Conservation (phyloP, 306 rosid genomes). For the Sicyos baderoa region DNA sequence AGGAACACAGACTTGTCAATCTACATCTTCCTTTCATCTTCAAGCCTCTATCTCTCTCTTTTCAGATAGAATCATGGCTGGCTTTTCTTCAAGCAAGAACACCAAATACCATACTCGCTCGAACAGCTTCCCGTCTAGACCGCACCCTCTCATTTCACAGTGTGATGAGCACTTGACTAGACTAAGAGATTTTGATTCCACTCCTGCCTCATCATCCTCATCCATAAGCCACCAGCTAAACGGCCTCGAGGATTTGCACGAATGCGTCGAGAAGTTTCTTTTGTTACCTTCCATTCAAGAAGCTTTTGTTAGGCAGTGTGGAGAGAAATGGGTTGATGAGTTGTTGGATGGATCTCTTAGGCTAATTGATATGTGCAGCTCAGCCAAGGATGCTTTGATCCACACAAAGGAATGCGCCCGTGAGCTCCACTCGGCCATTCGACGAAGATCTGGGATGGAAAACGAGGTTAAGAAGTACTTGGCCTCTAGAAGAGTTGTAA, state of each 20-base stretch:
- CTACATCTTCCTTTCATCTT: slow-evolving; percentile 13
- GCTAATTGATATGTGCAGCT: slow-evolving; percentile 33
- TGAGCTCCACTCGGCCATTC: slow-evolving; percentile 39
- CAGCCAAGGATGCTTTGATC: slow-evolving; percentile 41
- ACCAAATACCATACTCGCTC: slow-evolving; percentile 36
- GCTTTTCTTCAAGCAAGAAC: slow-evolving; percentile 26
- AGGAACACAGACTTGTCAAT: not conserved
- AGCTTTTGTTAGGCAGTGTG: slow-evolving; percentile 30
- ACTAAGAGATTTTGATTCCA: slow-evolving; percentile 23
- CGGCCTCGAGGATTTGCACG: slow-evolving; percentile 35
- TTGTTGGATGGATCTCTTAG: slow-evolving; percentile 39
- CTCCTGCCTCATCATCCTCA: slow-evolving; percentile 14
- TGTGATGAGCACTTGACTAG: slow-evolving; percentile 34
- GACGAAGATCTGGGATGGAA: slow-evolving; percentile 32
- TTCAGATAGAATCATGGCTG: slow-evolving; percentile 27
- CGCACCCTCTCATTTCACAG: slow-evolving; percentile 36
- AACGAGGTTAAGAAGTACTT: slow-evolving; percentile 36
- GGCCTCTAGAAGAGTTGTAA: slow-evolving; percentile 40
- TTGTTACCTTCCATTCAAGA: slow-evolving; percentile 35
- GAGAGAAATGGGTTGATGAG: slow-evolving; percentile 45
- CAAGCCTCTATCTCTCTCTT: slow-evolving; percentile 4
- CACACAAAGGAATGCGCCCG: slow-evolving; percentile 48
- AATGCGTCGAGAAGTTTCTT: slow-evolving; percentile 36
- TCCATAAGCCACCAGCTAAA: slow-evolving; percentile 26
- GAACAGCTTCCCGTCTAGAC: slow-evolving; percentile 36